Evolutionary conservation across 352 stramenopile genomes (phyloP).

Genomic region (Phytophthora melonis): DNA sequence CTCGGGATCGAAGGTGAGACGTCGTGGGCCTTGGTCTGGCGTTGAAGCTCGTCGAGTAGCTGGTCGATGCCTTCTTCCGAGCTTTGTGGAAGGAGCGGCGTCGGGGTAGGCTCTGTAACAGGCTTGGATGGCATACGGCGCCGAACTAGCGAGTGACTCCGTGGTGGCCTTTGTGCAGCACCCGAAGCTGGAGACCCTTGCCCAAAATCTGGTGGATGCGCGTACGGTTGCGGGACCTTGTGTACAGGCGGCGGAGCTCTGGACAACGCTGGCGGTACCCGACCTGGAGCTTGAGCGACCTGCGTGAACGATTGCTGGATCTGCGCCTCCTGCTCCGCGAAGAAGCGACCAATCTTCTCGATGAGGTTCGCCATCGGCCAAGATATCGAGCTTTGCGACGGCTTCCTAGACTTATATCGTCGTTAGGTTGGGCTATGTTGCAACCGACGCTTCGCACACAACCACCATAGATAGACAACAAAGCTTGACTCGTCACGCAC

Average conservation of each 20-base stretch:
- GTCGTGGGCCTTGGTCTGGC: slow-evolving; percentile 9
- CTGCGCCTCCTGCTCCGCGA: slow-evolving; percentile 68
- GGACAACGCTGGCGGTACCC: neutral
- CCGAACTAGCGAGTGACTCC: slow-evolving; percentile 32
- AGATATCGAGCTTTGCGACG: slow-evolving; percentile 4
- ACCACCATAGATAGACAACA: neutral
- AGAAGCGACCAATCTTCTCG: slow-evolving; percentile 77
- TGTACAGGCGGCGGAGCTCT: slow-evolving; percentile 15
- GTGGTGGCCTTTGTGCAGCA: slow-evolving; percentile 6
- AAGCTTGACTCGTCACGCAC: neutral
- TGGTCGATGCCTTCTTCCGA: slow-evolving; percentile 15
- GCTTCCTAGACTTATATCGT: neutral
- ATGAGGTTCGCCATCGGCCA: slow-evolving; percentile 61
- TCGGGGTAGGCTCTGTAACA: neutral
- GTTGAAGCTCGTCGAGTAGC: slow-evolving; percentile 11
- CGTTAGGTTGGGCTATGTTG: neutral
- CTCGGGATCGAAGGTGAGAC: slow-evolving; percentile 5
- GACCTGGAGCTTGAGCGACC: slow-evolving; percentile 9
- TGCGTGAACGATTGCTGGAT: slow-evolving; percentile 53
- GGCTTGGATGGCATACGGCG: slow-evolving; percentile 30
- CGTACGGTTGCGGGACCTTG: neutral
- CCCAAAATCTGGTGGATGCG: slow-evolving; percentile 6
- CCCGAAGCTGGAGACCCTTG: neutral
- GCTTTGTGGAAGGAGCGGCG: neutral
- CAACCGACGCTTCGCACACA: neutral